Conservation (phyloP, 2,329 filamentous ascomycete genomes). For the Cytospora piceae region DNA sequence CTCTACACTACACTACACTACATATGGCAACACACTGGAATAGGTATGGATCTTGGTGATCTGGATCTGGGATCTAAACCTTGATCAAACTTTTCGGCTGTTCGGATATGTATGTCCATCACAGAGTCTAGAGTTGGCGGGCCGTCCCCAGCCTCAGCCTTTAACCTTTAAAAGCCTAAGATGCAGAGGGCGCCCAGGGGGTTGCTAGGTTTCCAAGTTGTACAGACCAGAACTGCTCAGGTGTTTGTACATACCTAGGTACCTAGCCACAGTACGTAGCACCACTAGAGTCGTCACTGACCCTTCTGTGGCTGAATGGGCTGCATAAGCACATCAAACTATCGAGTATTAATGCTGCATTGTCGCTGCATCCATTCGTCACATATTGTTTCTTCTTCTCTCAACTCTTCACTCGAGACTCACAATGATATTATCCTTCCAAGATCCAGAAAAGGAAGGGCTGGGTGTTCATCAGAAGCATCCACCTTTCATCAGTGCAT, state of each 20-base stretch:
- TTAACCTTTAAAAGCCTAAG: too few species aligned
- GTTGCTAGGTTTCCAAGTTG: neutral
- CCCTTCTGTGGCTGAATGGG: conserved; percentile 10
- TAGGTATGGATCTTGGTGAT: neutral
- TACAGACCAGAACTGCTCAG: neutral
- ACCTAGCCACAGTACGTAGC: neutral
- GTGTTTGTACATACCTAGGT: neutral
- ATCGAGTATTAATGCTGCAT: conserved; percentile 14
- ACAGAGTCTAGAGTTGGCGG: neutral
- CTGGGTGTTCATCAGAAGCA: neutral
- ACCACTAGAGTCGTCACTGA: neutral
- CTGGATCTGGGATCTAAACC: neutral
- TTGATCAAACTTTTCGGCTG: neutral
- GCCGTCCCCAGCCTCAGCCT: neutral
- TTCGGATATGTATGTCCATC: neutral
- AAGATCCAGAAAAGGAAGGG: neutral
- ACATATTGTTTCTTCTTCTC: conserved; percentile 7
- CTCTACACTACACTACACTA: too few species aligned
- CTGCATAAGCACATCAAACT: neutral
- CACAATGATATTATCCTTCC: conserved; percentile 11
- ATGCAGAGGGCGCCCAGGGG: too few species aligned
- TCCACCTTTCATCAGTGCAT: neutral
- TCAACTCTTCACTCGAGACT: conserved; percentile 3
- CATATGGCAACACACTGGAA: neutral
- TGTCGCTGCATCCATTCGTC: conserved; percentile 6